Conservation (phyloP, 202 grass and related monocot species). For the Bolboschoenoplectus hybrid region DNA sequence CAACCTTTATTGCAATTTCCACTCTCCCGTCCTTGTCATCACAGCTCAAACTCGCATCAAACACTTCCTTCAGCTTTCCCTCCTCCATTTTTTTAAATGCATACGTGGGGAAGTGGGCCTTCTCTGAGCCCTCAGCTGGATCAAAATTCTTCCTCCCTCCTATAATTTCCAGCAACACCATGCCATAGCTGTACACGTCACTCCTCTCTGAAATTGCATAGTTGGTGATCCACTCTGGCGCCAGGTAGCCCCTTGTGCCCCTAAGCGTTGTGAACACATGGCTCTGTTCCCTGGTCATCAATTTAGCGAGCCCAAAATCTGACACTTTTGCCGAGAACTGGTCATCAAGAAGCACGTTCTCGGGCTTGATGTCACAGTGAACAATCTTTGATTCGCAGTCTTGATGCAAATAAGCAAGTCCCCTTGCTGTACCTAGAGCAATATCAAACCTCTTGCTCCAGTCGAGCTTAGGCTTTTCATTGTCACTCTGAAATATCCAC, state of each 20-base stretch:
- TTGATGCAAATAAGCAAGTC: slow-evolving; percentile 84
- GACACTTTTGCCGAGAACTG: slow-evolving; percentile 87
- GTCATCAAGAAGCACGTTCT: slow-evolving; percentile 93
- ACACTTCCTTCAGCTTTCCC: slow-evolving; percentile 62
- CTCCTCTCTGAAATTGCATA: slow-evolving; percentile 95
- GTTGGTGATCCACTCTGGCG: slow-evolving; percentile 92
- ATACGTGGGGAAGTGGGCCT: slow-evolving; percentile 82
- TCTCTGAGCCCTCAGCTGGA: slow-evolving; percentile 67
- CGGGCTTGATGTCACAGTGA: slow-evolving; percentile 97
- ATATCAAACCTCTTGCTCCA: slow-evolving; percentile 86
- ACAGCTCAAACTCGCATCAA: slow-evolving; percentile 53
- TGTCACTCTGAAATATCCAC: slow-evolving; percentile 72
- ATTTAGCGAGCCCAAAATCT: slow-evolving; percentile 96
- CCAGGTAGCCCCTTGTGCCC: slow-evolving; percentile 87
- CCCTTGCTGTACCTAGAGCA: slow-evolving; percentile 85
- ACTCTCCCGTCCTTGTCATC: slow-evolving; percentile 60
- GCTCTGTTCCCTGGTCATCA: slow-evolving; percentile 98
- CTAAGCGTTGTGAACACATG: slow-evolving; percentile 91
- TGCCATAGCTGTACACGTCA: slow-evolving; percentile 93
- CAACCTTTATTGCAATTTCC: slow-evolving; percentile 68
- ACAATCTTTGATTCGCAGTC: slow-evolving; percentile 93
- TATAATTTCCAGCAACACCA: slow-evolving; percentile 94
- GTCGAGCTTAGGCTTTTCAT: slow-evolving; percentile 48
- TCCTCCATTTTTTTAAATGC: slow-evolving; percentile 87
- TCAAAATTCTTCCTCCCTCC: slow-evolving; percentile 88